A percentile compares a stretch with the other conserved stretches of the same genome.
phyloP scores from a whole-genome alignment of 495 filamentous ascomycete species.

The Podospora comata region DNA sequence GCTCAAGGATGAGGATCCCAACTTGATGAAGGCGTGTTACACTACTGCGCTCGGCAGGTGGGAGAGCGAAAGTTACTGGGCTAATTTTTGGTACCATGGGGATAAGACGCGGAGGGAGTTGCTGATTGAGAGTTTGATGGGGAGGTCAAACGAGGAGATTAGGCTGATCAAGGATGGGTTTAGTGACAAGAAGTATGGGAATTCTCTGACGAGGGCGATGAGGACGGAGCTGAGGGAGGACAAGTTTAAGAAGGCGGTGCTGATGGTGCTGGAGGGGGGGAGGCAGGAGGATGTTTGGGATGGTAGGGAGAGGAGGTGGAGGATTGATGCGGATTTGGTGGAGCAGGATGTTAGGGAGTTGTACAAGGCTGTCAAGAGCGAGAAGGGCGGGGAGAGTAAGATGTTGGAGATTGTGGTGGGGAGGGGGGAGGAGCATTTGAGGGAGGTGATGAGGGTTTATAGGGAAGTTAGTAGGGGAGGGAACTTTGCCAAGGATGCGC shows the following conservation, averaged over 20 bases:
- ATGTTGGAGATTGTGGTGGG: slow-evolving; percentile 86
- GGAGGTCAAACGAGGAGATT: slow-evolving; percentile 81
- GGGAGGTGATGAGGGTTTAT: slow-evolving; percentile 73
- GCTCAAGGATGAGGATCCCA: slow-evolving; percentile 59
- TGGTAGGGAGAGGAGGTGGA: slow-evolving; percentile 39
- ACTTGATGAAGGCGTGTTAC: slow-evolving; percentile 85
- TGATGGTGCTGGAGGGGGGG: slow-evolving; percentile 76
- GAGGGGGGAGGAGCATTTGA: slow-evolving; percentile 74
- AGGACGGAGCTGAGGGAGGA: slow-evolving; percentile 86
- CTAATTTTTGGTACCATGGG: slow-evolving; percentile 96
- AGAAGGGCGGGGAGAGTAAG: slow-evolving; percentile 81
- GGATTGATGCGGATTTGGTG: slow-evolving; percentile 51
- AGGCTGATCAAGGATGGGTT: slow-evolving; percentile 90
- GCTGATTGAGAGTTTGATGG: slow-evolving; percentile 89
- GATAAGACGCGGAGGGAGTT: slow-evolving; percentile 79
- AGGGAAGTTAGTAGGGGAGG: slow-evolving; percentile 58
- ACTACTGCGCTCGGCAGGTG: slow-evolving; percentile 85
- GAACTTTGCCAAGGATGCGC: slow-evolving; percentile 84
- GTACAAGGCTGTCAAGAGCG: slow-evolving; percentile 62
- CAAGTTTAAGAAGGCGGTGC: slow-evolving; percentile 88
- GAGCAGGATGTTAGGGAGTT: slow-evolving; percentile 70
- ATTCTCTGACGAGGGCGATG: slow-evolving; percentile 81
- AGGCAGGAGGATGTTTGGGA: slow-evolving; percentile 72
- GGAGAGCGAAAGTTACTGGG: slow-evolving; percentile 96
- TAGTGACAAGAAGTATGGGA: slow-evolving; percentile 84